These are phyloP conservation scores for Silene noctiflora DNA, from an alignment of 179 eudicot genomes.

Conservation along the genomic window DNA sequence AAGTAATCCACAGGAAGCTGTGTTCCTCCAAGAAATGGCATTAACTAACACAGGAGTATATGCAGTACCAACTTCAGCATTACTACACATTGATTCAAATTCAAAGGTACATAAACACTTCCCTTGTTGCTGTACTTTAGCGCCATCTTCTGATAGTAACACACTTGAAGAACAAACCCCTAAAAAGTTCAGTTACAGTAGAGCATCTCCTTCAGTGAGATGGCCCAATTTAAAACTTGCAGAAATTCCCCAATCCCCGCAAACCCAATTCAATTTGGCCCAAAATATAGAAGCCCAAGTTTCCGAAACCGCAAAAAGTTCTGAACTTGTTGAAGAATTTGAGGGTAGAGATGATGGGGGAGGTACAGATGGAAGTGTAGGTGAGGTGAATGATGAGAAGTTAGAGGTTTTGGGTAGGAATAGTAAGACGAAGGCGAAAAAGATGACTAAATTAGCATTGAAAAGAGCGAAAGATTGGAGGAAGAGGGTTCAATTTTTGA, in stretches of 20 bases:
- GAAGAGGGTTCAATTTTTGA: conserved; percentile 66
- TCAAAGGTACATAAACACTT: conserved; percentile 44
- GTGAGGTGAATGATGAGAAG: conserved; percentile 40
- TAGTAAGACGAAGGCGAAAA: conserved; percentile 68
- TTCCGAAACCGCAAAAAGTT: conserved; percentile 13
- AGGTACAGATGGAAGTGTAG: background rate
- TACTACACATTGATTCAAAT: conserved; percentile 30
- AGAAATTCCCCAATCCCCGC: conserved; percentile 37
- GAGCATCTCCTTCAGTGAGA: conserved; percentile 84
- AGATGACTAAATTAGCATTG: conserved; percentile 74
- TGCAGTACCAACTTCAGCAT: conserved; percentile 38
- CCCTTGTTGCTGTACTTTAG: conserved; percentile 30
- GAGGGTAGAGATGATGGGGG: conserved; percentile 29
- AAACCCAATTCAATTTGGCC: conserved; percentile 35
- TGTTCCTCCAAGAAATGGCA: conserved; percentile 15
- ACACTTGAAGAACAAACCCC: conserved; percentile 37
- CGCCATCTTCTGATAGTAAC: conserved; percentile 23
- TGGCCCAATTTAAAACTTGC: conserved; percentile 69
- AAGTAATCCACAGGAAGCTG: background rate
- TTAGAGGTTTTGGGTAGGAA: conserved; percentile 53
- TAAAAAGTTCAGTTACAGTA: conserved; percentile 58
- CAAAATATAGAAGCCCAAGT: conserved; percentile 29
- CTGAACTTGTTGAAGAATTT: conserved; percentile 18
- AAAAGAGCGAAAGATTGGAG: conserved; percentile 94
- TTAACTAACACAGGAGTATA: conserved; percentile 48